Evolutionary conservation across 805 yeast species (phyloP).

Genomic region (Teunomyces panamensis): DNA sequence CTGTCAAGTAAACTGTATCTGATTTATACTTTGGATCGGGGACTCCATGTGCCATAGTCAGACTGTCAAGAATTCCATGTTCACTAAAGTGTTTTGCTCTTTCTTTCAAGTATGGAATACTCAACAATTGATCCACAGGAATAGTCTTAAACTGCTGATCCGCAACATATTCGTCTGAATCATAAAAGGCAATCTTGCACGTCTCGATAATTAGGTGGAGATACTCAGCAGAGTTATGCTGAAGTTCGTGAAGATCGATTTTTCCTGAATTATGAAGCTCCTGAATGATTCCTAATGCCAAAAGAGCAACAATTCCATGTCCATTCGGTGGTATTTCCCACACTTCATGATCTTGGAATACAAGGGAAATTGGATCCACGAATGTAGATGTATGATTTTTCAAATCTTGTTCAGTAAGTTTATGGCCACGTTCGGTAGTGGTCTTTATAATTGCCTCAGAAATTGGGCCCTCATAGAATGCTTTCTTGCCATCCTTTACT

Average conservation of each 20-base stretch:
- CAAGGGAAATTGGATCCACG: conserved; percentile 60
- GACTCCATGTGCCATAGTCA: conserved; percentile 46
- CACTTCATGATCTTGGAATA: conserved; percentile 49
- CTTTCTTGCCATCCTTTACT: conserved; percentile 58
- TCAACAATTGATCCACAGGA: conserved; percentile 43
- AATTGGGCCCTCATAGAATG: conserved; percentile 67
- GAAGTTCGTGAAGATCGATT: conserved; percentile 38
- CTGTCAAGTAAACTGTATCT: conserved; percentile 71
- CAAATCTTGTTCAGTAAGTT: conserved; percentile 55
- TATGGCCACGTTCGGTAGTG: conserved; percentile 53
- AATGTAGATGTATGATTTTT: conserved; percentile 54
- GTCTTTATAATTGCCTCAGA: conserved; percentile 63
- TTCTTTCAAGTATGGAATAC: conserved; percentile 46
- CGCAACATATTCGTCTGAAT: conserved; percentile 69
- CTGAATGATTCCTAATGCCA: conserved; percentile 64
- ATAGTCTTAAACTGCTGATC: conserved; percentile 49
- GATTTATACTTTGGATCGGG: conserved; percentile 59
- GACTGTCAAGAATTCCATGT: conserved; percentile 39
- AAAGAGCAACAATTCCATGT: conserved; percentile 72
- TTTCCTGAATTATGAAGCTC: conserved; percentile 46
- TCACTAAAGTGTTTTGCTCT: conserved; percentile 48
- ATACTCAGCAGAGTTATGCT: conserved; percentile 70
- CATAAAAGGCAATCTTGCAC: conserved; percentile 70
- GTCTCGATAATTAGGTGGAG: conserved; percentile 67
- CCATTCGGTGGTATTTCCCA: conserved; percentile 90